A percentile compares a stretch with the other conserved stretches of the same genome.
Evolutionary conservation across 345 rosid species (phyloP).

Genomic region (Pistacia atlantica): DNA sequence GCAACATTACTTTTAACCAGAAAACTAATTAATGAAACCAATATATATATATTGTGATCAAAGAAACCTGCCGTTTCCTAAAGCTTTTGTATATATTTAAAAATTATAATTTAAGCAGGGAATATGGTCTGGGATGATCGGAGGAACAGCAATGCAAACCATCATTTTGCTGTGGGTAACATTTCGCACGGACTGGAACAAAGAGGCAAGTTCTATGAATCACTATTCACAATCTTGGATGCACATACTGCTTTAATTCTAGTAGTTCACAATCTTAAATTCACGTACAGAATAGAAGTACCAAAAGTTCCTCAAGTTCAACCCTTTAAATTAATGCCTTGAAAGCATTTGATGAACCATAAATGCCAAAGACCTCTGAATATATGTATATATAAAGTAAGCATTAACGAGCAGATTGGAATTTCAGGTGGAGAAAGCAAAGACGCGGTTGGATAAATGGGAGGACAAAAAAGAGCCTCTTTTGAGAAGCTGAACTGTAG

Average conservation of each 20-base stretch:
- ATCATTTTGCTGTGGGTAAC: slow-evolving; percentile 50
- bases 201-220: slow-evolving; percentile 40
- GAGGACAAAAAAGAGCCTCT: slow-evolving; percentile 50
- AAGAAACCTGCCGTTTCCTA: too few relatives aligned
- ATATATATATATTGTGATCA: too few relatives aligned
- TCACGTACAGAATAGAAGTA: neutral
- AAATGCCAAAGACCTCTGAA: neutral
- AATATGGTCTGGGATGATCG: slow-evolving; percentile 70
- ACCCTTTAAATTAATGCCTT: neutral
- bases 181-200: slow-evolving; percentile 53
- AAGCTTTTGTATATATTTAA: too few relatives aligned
- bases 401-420: neutral
- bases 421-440: slow-evolving; percentile 68
- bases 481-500: neutral
- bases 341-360: neutral
- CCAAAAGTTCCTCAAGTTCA: too few relatives aligned
- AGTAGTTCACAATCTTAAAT: neutral
- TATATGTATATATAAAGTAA: too few relatives aligned
- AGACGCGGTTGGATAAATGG: slow-evolving; percentile 63
- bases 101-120: slow-evolving; percentile 33
- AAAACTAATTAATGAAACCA: too few relatives aligned
- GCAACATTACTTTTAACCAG: too few relatives aligned
- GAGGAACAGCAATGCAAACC: slow-evolving; percentile 59
- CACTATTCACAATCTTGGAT: neutral
- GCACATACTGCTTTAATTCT: neutral